Percentiles rank a stretch among this genome's conserved stretches.
Evolutionary conservation across 805 yeast genomes (phyloP).

Genomic region (Barnettozyma pratensis): DNA sequence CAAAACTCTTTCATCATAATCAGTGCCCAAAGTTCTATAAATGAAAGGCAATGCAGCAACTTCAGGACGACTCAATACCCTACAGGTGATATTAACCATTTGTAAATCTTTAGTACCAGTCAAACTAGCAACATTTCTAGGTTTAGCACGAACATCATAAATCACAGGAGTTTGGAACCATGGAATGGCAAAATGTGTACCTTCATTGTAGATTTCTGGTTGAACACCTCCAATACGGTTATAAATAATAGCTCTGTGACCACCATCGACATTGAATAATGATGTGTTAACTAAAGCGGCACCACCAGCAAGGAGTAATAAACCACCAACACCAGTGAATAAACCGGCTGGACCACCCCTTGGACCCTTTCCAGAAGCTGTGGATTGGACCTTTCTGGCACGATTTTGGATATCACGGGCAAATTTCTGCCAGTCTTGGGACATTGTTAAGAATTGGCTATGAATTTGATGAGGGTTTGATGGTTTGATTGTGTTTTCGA

Average conservation of each 20-base stretch:
- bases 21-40: conserved; percentile 88
- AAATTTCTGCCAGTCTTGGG: conserved; percentile 45
- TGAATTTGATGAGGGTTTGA: background rate
- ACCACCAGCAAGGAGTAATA: conserved; percentile 54
- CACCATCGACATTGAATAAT: conserved; percentile 91
- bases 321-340: conserved; percentile 60
- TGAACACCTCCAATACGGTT: conserved; percentile 83
- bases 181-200: conserved; percentile 91
- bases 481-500: background rate
- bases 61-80: conserved; percentile 90
- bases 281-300: conserved; percentile 49
- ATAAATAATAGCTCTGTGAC: conserved; percentile 94
- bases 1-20: conserved; percentile 93
- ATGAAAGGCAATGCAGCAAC: conserved; percentile 73
- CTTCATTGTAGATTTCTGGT: conserved; percentile 80
- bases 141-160: conserved; percentile 95
- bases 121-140: conserved; percentile 90
- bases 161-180: conserved; percentile 92
- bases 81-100: conserved; percentile 98
- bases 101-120: conserved; percentile 98
- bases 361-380: conserved; percentile 36
- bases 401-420: conserved; percentile 45
- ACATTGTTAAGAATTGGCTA: background rate
- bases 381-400: conserved; percentile 36
- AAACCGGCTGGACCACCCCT: conserved; percentile 37